Percentiles rank a stretch among this genome's conserved stretches.
Conservation (phyloP, 1,284 basidiomycete species). For the Amylostereum chailletii region DNA sequence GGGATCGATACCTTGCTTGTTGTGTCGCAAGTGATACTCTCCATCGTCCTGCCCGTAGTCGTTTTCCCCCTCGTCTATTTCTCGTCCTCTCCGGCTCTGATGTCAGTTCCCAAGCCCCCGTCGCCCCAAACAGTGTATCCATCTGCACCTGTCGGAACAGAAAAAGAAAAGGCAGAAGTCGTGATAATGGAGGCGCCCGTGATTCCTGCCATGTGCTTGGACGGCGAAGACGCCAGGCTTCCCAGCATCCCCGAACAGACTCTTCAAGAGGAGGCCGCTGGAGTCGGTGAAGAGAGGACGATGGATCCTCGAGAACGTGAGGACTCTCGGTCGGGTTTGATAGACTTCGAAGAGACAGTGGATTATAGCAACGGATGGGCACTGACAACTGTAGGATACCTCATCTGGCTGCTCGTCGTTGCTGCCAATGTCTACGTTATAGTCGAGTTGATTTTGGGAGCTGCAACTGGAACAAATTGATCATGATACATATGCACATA, state of each 20-base stretch:
- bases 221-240: background rate
- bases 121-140: background rate
- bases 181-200: too few species aligned
- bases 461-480: too few species aligned
- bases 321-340: background rate
- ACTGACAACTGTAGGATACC: conserved; percentile 43
- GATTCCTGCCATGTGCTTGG: too few species aligned
- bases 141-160: conserved; percentile 6
- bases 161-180: conserved; percentile 3
- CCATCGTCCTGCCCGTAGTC: conserved; percentile 85
- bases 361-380: conserved; percentile 59
- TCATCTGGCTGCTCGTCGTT: conserved; percentile 56
- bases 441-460: conserved; percentile 35
- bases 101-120: conserved; percentile 42
- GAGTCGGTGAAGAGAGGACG: background rate
- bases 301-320: background rate
- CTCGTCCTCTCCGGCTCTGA: conserved; percentile 61
- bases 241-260: conserved; percentile 10
- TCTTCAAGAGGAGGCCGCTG: background rate
- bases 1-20: conserved; percentile 84
- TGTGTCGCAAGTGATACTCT: conserved; percentile 82
- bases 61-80: conserved; percentile 74
- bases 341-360: conserved; percentile 26
- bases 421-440: conserved; percentile 65
- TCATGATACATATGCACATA: too few species aligned